Conservation (phyloP, 2,329 filamentous ascomycete species). For the Neodidymelliopsis sp. region DNA sequence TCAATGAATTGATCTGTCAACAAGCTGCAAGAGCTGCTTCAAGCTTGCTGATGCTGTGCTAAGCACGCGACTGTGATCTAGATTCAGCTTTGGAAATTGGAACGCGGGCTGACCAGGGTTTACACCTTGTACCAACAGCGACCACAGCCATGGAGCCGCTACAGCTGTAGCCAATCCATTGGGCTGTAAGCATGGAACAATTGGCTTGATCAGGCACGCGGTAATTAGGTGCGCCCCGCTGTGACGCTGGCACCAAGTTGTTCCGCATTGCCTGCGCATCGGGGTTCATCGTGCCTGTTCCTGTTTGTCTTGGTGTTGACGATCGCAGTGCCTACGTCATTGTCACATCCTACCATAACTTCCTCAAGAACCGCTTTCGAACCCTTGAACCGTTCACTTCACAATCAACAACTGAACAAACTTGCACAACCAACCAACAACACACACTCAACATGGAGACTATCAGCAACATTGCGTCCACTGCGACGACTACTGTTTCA, state of each 20-base stretch:
- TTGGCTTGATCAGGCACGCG: slow-evolving; percentile 3
- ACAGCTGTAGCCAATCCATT: slow-evolving; percentile 6
- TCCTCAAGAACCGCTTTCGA: slow-evolving; percentile 15
- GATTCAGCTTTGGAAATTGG: slow-evolving; percentile 3
- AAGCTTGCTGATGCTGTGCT: not conserved
- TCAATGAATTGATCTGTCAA: not conserved
- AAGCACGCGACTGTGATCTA: slow-evolving; percentile 11
- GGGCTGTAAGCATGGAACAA: slow-evolving; percentile 9
- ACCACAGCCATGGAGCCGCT: not conserved
- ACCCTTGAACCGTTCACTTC: slow-evolving; percentile 1
- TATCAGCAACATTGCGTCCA: slow-evolving; percentile 45
- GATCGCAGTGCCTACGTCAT: slow-evolving; percentile 26
- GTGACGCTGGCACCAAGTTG: slow-evolving; percentile 24
- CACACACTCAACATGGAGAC: slow-evolving; percentile 45
- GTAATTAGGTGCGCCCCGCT: slow-evolving; percentile 19
- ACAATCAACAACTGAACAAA: not conserved
- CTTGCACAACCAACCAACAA: not conserved
- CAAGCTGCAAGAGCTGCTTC: not conserved
- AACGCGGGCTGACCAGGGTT: slow-evolving; percentile 14
- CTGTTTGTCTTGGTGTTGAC: not conserved
- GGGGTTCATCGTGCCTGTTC: slow-evolving; percentile 16
- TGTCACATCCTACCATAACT: slow-evolving; percentile 20
- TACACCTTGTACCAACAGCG: slow-evolving; percentile 7
- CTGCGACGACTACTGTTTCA: slow-evolving; percentile 37
- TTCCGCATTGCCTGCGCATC: slow-evolving; percentile 21